Base-by-base conservation (phyloP, 768 basidiomycete genomes). In the Kwoniella shandongensis region DNA sequence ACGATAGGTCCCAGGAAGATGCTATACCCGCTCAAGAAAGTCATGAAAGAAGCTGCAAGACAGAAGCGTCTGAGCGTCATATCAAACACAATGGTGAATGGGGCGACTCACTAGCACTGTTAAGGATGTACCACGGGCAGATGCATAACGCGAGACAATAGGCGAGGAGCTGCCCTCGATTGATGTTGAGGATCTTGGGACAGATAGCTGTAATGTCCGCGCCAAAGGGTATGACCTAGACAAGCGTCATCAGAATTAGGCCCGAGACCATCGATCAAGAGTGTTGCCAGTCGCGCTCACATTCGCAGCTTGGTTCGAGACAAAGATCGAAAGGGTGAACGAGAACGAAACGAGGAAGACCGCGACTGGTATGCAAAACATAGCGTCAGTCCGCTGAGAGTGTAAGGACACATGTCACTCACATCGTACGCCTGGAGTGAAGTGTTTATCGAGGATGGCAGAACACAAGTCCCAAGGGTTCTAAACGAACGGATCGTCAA, bases 1-100 rank as follows among this genome's bases (percentile, higher is more conserved):
- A 32, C 32, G 41, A 56, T 32, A 3, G 54, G 54, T 36, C 45
- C 54, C 11, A 62, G 39, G 45, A 62, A 62, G 26, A 62, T 59
- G 20, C 26, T 47, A 27, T 58, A 58, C 3, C 51, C 56, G 13
- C 32, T 32, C 32, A 32, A 32, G 32, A 32, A 32, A 13, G 32
- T 32, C 32, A 32, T 32, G 32, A 32, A 32, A 32, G 32, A 32
- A 13, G 32, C 32, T 32, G 32, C n/a, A n/a, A n/a, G n/a, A n/a
- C n/a, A n/a, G n/a, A n/a, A n/a, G n/a, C n/a, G n/a, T n/a, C n/a
- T n/a, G n/a, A n/a, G n/a, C n/a, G n/a, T n/a, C n/a, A n/a, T n/a
- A n/a, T n/a, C n/a, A n/a, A n/a, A n/a, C n/a, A n/a, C n/a, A n/a
- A n/a, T n/a, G n/a, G n/a, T n/a, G n/a, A n/a, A n/a, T n/a, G n/a